These are phyloP conservation scores for Hypoxylon sp. DNA, from an alignment of 2,329 filamentous ascomycete genomes.

Conservation along the genomic window DNA sequence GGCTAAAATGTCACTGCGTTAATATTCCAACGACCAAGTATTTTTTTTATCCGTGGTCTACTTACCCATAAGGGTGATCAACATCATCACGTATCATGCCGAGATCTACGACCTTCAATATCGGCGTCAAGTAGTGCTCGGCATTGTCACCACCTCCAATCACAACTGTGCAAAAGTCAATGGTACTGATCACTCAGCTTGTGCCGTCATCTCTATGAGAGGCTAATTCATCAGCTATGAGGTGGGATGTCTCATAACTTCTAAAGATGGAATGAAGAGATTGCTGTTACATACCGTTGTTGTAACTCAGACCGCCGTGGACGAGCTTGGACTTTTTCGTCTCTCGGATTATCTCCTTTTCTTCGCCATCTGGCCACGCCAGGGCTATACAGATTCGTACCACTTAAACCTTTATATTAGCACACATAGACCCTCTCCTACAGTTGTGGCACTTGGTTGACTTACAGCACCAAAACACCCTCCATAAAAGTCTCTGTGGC, in stretches of 20 bases:
- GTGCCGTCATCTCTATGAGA: background rate
- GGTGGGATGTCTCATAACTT: background rate
- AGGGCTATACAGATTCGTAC: no score
- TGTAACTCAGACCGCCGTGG: background rate
- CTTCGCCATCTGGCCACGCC: no score
- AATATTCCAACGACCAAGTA: no score
- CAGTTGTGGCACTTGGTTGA: background rate
- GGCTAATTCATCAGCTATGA: background rate
- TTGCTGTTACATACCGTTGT: conserved; percentile 1
- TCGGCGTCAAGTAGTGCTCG: background rate
- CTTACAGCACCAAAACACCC: background rate
- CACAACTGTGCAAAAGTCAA: background rate
- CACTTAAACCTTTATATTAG: no score
- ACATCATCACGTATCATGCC: background rate
- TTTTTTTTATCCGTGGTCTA: no score
- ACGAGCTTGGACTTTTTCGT: background rate
- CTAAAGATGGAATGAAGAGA: background rate
- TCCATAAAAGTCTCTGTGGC: background rate
- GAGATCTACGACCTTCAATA: conserved; percentile 1
- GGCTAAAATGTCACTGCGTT: no score
- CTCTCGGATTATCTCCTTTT: no score
- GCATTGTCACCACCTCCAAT: background rate
- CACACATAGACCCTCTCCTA: background rate
- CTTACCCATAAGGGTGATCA: no score
- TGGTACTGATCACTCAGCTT: no score